A percentile compares a stretch with the other conserved stretches of the same genome.
These are phyloP conservation scores for Metarhizium sp. DNA, from an alignment of 2,329 filamentous ascomycete genomes.

Conservation along the genomic window DNA sequence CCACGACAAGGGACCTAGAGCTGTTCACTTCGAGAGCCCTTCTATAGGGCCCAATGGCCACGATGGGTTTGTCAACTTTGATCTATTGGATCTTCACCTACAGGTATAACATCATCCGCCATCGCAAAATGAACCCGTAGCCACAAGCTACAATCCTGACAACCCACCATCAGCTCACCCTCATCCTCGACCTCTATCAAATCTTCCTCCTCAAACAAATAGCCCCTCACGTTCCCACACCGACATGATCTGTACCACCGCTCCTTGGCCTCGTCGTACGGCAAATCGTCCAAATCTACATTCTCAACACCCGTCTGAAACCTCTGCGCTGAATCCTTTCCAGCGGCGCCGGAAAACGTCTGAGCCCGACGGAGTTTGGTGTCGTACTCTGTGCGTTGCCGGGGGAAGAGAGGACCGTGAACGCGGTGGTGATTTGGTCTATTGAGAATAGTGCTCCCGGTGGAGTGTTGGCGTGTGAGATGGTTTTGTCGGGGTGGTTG, in stretches of 20 bases:
- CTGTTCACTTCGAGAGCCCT: not conserved
- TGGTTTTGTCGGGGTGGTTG: constrained; percentile 55
- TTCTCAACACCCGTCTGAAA: constrained; percentile 54
- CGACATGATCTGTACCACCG: constrained; percentile 51
- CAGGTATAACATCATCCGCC: constrained; percentile 25
- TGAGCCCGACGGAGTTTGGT: constrained; percentile 28
- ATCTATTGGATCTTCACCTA: constrained; percentile 9
- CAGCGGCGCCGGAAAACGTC: constrained; percentile 5
- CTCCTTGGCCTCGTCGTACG: constrained; percentile 36
- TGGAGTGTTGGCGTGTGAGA: not conserved
- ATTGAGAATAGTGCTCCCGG: constrained; percentile 34
- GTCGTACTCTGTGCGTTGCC: constrained; percentile 45
- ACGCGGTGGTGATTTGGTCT: constrained; percentile 56
- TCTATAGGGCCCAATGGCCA: not conserved
- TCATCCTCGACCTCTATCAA: constrained; percentile 48
- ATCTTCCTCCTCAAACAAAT: constrained; percentile 48
- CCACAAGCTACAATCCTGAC: constrained; percentile 58
- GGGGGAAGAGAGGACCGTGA: constrained; percentile 42
- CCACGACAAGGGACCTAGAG: not conserved
- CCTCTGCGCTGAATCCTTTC: not conserved
- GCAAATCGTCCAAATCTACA: constrained; percentile 56
- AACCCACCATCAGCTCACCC: constrained; percentile 55
- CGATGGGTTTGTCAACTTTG: constrained; percentile 13
- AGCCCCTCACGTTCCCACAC: constrained; percentile 55
- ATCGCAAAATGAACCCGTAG: constrained; percentile 54